These are phyloP conservation scores for Plantago coronopus DNA, from an alignment of 305 asterid species.

Conservation along the genomic window DNA sequence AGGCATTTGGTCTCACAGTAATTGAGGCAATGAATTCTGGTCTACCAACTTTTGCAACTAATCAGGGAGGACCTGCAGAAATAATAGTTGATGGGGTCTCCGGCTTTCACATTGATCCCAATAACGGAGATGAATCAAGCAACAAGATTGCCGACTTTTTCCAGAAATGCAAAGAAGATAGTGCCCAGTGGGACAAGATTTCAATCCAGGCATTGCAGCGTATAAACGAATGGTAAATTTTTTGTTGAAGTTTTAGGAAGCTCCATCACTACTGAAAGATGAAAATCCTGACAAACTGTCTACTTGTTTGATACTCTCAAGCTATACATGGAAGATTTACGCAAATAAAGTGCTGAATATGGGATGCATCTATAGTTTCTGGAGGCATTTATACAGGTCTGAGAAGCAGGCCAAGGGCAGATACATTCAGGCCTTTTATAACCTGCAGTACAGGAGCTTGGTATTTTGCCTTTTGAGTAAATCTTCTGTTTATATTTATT, in stretches of 20 bases:
- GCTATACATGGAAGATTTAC: constrained; percentile 94
- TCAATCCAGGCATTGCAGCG: constrained; percentile 70
- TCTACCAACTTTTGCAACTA: constrained; percentile 86
- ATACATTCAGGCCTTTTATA: constrained; percentile 72
- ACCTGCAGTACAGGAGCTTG: constrained; percentile 68
- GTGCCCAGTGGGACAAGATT: constrained; percentile 56
- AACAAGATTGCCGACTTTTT: constrained; percentile 80
- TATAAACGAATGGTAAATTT: constrained; percentile 64
- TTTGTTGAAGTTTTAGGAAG: neutral
- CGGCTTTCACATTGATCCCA: constrained; percentile 79
- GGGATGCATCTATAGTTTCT: constrained; percentile 75
- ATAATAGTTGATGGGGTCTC: constrained; percentile 78
- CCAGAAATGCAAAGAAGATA: constrained; percentile 66
- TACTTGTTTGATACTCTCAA: constrained; percentile 24
- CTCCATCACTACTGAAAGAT: neutral
- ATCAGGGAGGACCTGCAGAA: constrained; percentile 96
- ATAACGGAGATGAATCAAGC: constrained; percentile 69
- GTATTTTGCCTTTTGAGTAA: constrained; percentile 30
- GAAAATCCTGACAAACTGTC: neutral
- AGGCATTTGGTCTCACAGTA: constrained; percentile 88
- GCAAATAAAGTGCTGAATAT: constrained; percentile 81
- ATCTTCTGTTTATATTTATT: neutral
- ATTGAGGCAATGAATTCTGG: constrained; percentile 96
- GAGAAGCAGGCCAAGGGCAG: constrained; percentile 73
- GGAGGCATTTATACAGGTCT: constrained; percentile 53